Conservation (phyloP, 1,284 basidiomycete species). For the Ceratobasidium sp. region DNA sequence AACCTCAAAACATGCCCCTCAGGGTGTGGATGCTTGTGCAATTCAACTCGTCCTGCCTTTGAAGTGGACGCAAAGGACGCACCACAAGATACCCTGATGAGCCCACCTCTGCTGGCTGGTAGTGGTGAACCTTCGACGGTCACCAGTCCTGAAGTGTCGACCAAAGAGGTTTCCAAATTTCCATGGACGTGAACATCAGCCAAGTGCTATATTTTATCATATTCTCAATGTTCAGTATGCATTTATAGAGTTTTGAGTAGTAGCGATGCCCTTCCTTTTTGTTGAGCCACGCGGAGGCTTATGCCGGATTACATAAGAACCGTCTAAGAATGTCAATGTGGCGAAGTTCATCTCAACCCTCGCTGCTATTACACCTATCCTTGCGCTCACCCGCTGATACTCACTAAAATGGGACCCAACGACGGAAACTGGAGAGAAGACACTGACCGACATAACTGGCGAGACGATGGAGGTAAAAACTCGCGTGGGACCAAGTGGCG, state of each 20-base stretch:
- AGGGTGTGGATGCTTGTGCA: conserved; percentile 45
- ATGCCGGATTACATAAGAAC: too few relatives aligned
- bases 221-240: too few relatives aligned
- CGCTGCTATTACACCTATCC: background rate
- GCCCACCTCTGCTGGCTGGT: conserved; percentile 10
- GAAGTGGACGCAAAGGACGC: conserved; percentile 29
- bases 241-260: too few relatives aligned
- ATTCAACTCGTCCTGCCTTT: background rate
- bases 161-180: conserved; percentile 3
- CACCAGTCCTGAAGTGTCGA: conserved; percentile 16
- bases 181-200: conserved; percentile 16
- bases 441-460: conserved; percentile 19
- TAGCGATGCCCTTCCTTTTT: too few relatives aligned
- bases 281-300: too few relatives aligned
- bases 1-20: conserved; percentile 43
- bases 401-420: conserved; percentile 3
- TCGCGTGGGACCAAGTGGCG: conserved; percentile 34
- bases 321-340: too few relatives aligned
- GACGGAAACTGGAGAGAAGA: conserved; percentile 31
- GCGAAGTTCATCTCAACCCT: conserved; percentile 3
- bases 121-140: conserved; percentile 34
- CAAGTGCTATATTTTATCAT: background rate
- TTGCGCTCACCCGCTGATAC: background rate
- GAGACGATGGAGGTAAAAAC: conserved; percentile 15
- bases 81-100: background rate